Base-by-base conservation (phyloP, 352 stramenopile species). In the Globisporangium acanthophoron region DNA sequence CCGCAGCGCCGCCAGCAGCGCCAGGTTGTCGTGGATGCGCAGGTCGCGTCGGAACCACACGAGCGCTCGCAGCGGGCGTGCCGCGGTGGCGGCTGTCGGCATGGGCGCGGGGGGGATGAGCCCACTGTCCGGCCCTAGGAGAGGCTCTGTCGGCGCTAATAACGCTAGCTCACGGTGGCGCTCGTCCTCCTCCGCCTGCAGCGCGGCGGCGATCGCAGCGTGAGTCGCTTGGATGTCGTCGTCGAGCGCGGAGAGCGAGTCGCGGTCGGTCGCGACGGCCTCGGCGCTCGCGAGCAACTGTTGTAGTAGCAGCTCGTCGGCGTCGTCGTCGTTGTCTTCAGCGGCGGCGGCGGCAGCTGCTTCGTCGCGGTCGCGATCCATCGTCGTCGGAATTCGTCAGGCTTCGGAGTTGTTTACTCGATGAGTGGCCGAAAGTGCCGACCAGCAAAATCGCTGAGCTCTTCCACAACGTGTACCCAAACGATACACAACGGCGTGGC, bases 21-120 rank as follows among this genome's bases (percentile, higher is more conserved):
- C 86, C 29, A 96, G 81, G 73, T 99, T 99, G 75, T 99, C 97
- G 70, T 98, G 92, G 44, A 99, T 71, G 47, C 96, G 78, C 54
- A 99, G 73, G 52, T 96, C 93, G 63, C 98, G 98, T 8, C 96
- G 88, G 66, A 99, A 98, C 96, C 96, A 99, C 48, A 92, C 57
- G 50, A 92, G 69, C 35, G 71, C 59, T 12, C 80, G 66, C 57
- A 80, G 92, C 65, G 68, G 44, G 1, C 24, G 53, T 21, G 20
- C 18, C 6, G 52, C n/a, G 3, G 1, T 37, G 35, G 35, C 33
- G 33, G 8, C 33, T 27, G 37, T 16, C 31, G 27, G 9, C 54
- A 46, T 46, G 3, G n/a, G 20, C 20, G 1, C 8, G 15, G 53
- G 16, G 27, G 24, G 29, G 21, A n/a, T 41, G 16, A 37, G 8